Evolutionary conservation across 2,329 filamentous ascomycete species (phyloP).

Genomic region (Dactylonectria estremocensis): DNA sequence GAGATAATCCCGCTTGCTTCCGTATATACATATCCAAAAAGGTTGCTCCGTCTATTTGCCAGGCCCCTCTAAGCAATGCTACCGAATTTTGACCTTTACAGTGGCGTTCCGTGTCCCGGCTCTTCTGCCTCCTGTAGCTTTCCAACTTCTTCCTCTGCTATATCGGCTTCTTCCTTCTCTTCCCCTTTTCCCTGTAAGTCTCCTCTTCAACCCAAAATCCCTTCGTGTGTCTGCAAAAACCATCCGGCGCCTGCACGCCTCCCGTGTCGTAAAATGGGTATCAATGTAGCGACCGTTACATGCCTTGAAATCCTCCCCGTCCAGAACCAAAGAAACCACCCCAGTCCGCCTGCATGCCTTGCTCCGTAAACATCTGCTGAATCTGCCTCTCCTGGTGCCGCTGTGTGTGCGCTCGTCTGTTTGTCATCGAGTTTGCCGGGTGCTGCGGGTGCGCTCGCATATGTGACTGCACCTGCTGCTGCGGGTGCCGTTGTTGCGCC

Average conservation of each 20-base stretch:
- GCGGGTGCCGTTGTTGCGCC: conserved; percentile 44
- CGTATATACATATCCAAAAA: conserved; percentile 29
- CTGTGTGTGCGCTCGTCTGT: conserved; percentile 44
- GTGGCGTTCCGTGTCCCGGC: conserved; percentile 19
- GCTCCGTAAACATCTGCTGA: conserved; percentile 66
- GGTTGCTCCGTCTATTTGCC: conserved; percentile 35
- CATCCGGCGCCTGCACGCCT: conserved; percentile 46
- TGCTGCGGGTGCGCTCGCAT: conserved; percentile 41
- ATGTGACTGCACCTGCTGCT: conserved; percentile 41
- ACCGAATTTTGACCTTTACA: conserved; percentile 27
- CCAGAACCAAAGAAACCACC: conserved; percentile 63
- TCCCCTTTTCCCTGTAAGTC: not conserved
- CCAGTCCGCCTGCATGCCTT: conserved; percentile 63
- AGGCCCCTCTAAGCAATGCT: conserved; percentile 33
- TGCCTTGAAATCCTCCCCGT: conserved; percentile 60
- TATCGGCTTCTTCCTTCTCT: not conserved
- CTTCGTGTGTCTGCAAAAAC: conserved; percentile 39
- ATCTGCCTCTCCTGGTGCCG: conserved; percentile 60
- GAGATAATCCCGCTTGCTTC: conserved; percentile 26
- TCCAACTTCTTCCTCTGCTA: not conserved
- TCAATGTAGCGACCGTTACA: conserved; percentile 57
- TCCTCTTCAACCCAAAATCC: not conserved
- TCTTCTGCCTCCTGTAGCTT: not conserved
- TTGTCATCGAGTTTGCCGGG: conserved; percentile 44
- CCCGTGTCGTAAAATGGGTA: conserved; percentile 56